Conservation (phyloP, 1,284 basidiomycete species). For the Veloporphyrellus conicus region DNA sequence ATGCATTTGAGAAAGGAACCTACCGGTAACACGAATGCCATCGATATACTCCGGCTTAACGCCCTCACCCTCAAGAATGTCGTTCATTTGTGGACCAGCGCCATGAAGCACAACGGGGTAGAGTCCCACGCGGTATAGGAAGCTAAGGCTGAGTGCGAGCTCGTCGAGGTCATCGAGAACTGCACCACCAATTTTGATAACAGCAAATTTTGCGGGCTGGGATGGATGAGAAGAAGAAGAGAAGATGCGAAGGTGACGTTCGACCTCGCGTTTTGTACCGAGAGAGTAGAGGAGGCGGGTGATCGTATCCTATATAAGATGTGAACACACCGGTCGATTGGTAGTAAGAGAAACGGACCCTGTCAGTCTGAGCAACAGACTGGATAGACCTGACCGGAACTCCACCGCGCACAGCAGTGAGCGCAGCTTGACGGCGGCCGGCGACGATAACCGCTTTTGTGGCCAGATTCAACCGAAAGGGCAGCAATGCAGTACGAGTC, state of each 20-base stretch:
- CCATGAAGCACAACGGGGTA: slow-evolving; percentile 95
- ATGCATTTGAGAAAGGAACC: slow-evolving; percentile 22
- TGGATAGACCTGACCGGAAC: slow-evolving; percentile 27
- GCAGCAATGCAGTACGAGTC: slow-evolving; percentile 19
- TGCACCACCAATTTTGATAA: slow-evolving; percentile 92
- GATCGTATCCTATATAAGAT: slow-evolving; percentile 71
- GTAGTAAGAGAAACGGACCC: slow-evolving; percentile 22
- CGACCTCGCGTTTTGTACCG: slow-evolving; percentile 92
- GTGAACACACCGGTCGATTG: slow-evolving; percentile 5
- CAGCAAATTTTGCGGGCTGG: slow-evolving; percentile 86
- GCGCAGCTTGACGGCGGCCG: slow-evolving; percentile 45
- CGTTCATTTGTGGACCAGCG: slow-evolving; percentile 91
- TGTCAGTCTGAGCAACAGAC: slow-evolving; percentile 34
- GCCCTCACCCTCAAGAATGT: slow-evolving; percentile 85
- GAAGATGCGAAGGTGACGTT: slow-evolving; percentile 94
- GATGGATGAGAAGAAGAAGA: slow-evolving; percentile 81
- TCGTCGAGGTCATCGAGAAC: slow-evolving; percentile 89
- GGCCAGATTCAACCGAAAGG: slow-evolving; percentile 20
- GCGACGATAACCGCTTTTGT: slow-evolving; percentile 40
- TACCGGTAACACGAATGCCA: slow-evolving; percentile 90
- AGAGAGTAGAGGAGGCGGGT: slow-evolving; percentile 92
- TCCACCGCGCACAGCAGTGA: slow-evolving; percentile 39
- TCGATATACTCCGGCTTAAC: slow-evolving; percentile 93
- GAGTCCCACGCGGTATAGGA: slow-evolving; percentile 88
- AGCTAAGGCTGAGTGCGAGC: slow-evolving; percentile 87